A percentile compares a stretch with the other conserved stretches of the same genome.
These are phyloP conservation scores for Mangifera indica DNA, from an alignment of 345 rosid genomes.

Conservation along the genomic window DNA sequence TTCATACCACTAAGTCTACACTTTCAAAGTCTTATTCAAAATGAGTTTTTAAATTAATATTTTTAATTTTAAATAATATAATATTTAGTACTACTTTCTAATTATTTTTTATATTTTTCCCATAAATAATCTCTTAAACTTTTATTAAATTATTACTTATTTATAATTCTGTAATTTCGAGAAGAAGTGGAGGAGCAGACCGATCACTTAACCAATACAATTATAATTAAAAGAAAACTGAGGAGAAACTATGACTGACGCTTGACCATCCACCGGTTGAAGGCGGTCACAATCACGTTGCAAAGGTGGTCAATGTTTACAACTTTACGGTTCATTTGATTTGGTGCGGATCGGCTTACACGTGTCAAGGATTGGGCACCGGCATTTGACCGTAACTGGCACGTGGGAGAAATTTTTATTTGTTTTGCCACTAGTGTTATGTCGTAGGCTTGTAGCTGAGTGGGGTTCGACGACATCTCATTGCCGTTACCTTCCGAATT, in stretches of 20 bases:
- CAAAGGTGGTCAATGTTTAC: conserved; percentile 25
- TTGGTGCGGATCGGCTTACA: conserved; percentile 10
- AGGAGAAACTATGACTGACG: not conserved
- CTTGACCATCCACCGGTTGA: not conserved
- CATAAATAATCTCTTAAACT: too few relatives aligned
- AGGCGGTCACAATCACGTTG: conserved; percentile 4
- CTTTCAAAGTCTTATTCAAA: too few relatives aligned
- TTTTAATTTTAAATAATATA: too few relatives aligned
- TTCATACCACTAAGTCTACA: too few relatives aligned
- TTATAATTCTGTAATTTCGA: too few relatives aligned
- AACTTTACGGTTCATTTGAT: conserved; percentile 28
- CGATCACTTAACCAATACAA: not conserved
- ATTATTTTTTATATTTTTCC: too few relatives aligned
- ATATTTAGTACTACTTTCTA: too few relatives aligned
- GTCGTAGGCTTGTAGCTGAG: conserved; percentile 13
- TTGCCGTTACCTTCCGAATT: conserved; percentile 16
- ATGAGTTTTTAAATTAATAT: too few relatives aligned
- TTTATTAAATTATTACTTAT: too few relatives aligned
- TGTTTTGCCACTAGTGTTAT: not conserved
- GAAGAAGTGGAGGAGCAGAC: too few relatives aligned
- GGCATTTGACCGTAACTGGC: conserved; percentile 35
- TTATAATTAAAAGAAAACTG: not conserved
- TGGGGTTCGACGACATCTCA: conserved; percentile 16
- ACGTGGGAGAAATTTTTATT: conserved; percentile 20
- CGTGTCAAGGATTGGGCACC: conserved; percentile 35